Conservation (phyloP, 805 yeast species). For the Lachancea dasiensis region DNA sequence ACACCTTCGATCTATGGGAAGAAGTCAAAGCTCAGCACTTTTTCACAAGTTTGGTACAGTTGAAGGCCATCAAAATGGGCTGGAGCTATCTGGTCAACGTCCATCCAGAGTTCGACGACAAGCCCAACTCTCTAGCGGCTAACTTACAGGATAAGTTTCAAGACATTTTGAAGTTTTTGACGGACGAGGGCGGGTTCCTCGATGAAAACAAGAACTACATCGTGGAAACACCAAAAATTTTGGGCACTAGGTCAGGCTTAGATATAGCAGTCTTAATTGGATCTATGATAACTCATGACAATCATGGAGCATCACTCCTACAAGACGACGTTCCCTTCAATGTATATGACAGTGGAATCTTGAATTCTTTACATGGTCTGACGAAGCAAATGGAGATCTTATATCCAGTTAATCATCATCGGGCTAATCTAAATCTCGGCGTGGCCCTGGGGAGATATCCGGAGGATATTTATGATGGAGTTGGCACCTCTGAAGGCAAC, state of each 20-base stretch:
- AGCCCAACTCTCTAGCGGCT: constrained; percentile 12
- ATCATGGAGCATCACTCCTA: constrained; percentile 37
- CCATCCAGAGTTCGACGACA: constrained; percentile 21
- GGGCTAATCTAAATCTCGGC: constrained; percentile 37
- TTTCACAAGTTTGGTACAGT: constrained; percentile 71
- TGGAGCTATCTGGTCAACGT: constrained; percentile 33
- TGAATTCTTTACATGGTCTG: constrained; percentile 59
- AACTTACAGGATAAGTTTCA: constrained; percentile 19
- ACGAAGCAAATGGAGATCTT: constrained; percentile 63
- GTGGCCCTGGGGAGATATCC: constrained; percentile 88
- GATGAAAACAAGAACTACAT: constrained; percentile 44
- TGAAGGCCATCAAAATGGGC: constrained; percentile 61
- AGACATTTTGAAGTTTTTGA: constrained; percentile 24
- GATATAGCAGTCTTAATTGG: constrained; percentile 66
- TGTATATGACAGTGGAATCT: constrained; percentile 48
- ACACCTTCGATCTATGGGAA: constrained; percentile 92
- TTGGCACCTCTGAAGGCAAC: constrained; percentile 67
- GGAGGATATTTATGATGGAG: constrained; percentile 83
- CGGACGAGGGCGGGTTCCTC: constrained; percentile 34
- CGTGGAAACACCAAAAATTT: constrained; percentile 58
- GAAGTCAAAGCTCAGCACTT: constrained; percentile 72
- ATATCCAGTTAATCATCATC: constrained; percentile 67
- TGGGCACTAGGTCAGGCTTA: constrained; percentile 56
- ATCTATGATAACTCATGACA: constrained; percentile 38
- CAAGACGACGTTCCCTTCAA: constrained; percentile 50